phyloP scores from a whole-genome alignment of 345 rosid genomes.

The Eutrema yunnanense region DNA sequence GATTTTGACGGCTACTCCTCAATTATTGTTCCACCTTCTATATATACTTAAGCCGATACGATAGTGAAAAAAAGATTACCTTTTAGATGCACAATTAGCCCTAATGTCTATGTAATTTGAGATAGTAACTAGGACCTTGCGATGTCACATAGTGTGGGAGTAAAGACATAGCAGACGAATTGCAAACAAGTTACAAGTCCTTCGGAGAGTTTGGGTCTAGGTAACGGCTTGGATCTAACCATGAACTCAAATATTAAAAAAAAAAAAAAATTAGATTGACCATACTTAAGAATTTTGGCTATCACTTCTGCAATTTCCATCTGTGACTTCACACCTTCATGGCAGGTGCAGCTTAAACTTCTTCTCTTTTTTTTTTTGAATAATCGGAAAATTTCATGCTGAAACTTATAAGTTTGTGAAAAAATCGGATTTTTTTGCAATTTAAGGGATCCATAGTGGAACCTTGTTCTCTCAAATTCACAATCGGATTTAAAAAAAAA shows the following conservation, averaged over 20 bases:
- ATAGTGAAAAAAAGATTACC: no score
- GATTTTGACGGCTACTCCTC: neutral
- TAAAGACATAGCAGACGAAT: neutral
- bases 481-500: no score
- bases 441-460: neutral
- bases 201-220: neutral
- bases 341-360: neutral
- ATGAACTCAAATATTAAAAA: neutral
- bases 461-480: neutral
- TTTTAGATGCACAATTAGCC: no score
- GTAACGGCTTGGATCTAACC: neutral
- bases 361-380: neutral
- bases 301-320: neutral
- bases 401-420: neutral
- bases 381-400: neutral
- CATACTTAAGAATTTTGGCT: neutral
- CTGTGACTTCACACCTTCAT: neutral
- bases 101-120: no score
- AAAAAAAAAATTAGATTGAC: neutral
- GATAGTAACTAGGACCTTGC: no score
- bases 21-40: neutral
- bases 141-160: neutral
- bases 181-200: neutral
- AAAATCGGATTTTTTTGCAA: neutral
- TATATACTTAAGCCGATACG: no score